Evolutionary conservation across 768 basidiomycete species (phyloP).

Genomic region (Solioccasus polychromus): DNA sequence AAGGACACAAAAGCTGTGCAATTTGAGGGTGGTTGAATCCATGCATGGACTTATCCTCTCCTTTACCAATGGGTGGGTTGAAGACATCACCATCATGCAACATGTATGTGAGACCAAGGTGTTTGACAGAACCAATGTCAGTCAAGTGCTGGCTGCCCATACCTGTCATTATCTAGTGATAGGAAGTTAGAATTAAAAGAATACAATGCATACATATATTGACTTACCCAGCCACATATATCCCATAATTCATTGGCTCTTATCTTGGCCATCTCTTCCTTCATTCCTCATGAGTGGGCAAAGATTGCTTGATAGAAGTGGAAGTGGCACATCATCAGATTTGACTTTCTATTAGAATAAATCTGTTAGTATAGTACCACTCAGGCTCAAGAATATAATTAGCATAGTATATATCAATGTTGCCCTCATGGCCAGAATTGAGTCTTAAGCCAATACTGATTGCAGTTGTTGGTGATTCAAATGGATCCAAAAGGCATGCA

Average conservation of each 20-base stretch:
- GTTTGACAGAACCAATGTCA: background rate
- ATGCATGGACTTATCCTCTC: background rate
- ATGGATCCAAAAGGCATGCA: background rate
- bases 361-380: background rate
- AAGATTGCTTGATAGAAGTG: background rate
- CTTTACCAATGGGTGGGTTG: background rate
- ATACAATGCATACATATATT: background rate
- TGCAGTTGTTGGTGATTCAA: background rate
- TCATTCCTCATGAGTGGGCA: background rate
- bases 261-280: background rate
- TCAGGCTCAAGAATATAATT: too few relatives aligned
- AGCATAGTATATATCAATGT: background rate
- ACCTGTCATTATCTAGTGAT: background rate
- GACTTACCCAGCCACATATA: background rate
- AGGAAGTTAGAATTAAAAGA: background rate
- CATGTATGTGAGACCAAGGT: background rate
- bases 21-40: conserved; percentile 3
- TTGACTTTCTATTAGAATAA: background rate
- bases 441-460: background rate
- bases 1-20: background rate
- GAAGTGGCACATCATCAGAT: background rate
- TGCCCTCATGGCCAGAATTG: background rate
- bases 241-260: background rate
- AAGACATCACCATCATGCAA: background rate
- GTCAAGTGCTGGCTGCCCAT: background rate